Conservation (phyloP, 164 flowering plant species). For the Warburgia ugandensis region DNA sequence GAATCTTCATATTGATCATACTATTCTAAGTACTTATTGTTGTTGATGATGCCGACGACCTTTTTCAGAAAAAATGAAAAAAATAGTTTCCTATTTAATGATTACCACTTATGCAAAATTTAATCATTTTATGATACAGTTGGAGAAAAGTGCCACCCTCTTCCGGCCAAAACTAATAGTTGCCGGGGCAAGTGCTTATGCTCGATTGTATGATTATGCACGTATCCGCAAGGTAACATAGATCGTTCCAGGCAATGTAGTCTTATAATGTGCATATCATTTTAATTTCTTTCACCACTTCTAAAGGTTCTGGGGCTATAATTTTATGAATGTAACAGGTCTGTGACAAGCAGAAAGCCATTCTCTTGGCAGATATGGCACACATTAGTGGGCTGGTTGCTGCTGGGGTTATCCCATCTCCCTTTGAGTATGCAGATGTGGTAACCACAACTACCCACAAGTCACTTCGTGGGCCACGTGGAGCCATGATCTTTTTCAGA, state of each 20-base stretch:
- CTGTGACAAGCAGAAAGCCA: slow-evolving; percentile 90
- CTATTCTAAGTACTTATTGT: not conserved
- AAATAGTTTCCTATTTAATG: no score
- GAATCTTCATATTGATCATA: not conserved
- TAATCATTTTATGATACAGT: slow-evolving; percentile 28
- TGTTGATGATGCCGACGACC: not conserved
- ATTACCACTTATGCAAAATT: no score
- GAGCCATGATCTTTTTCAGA: slow-evolving; percentile 89
- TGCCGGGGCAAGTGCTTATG: slow-evolving; percentile 99
- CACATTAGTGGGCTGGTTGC: slow-evolving; percentile 99
- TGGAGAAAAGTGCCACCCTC: slow-evolving; percentile 90
- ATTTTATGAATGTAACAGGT: slow-evolving; percentile 36
- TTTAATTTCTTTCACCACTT: not conserved
- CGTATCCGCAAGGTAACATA: slow-evolving; percentile 76
- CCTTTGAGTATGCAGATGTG: slow-evolving; percentile 95
- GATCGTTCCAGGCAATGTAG: not conserved
- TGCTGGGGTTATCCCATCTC: slow-evolving; percentile 96
- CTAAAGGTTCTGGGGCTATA: not conserved
- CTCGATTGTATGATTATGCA: slow-evolving; percentile 89
- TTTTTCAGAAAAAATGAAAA: no score
- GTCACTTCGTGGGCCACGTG: slow-evolving; percentile 98
- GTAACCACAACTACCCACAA: slow-evolving; percentile 99
- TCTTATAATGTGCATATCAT: not conserved
- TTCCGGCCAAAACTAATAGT: slow-evolving; percentile 91
- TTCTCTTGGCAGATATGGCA: slow-evolving; percentile 99